Evolutionary conservation across 495 filamentous ascomycete genomes (phyloP).

Genomic region (Penicillium argentinense): DNA sequence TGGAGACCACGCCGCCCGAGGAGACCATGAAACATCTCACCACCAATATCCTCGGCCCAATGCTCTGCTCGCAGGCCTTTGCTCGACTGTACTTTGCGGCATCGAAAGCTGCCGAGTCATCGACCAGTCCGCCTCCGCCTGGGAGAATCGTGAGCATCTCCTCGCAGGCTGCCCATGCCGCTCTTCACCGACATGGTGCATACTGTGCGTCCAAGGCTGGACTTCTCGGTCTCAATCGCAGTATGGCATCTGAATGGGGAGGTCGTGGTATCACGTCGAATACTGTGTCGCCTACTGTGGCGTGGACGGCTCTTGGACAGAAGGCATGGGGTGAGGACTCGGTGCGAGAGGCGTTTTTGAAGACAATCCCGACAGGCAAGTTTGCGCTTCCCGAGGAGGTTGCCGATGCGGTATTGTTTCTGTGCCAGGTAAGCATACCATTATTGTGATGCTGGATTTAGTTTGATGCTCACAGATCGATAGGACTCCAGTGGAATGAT

Average conservation of each 20-base stretch:
- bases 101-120: slow-evolving; percentile 12
- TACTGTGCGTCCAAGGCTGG: slow-evolving; percentile 52
- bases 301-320: slow-evolving; percentile 40
- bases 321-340: slow-evolving; percentile 39
- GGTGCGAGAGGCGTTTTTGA: slow-evolving; percentile 35
- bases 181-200: slow-evolving; percentile 41
- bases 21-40: slow-evolving; percentile 43
- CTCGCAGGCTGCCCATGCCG: slow-evolving; percentile 40
- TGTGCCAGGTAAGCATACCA: slow-evolving; percentile 34
- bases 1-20: slow-evolving; percentile 37
- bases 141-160: slow-evolving; percentile 40
- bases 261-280: slow-evolving; percentile 37
- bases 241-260: slow-evolving; percentile 49
- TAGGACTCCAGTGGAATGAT: slow-evolving; percentile 47
- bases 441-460: background rate
- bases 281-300: slow-evolving; percentile 41
- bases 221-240: slow-evolving; percentile 44
- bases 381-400: slow-evolving; percentile 46
- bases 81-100: slow-evolving; percentile 36
- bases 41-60: slow-evolving; percentile 37
- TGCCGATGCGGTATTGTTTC: slow-evolving; percentile 38
- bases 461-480: slow-evolving; percentile 6
- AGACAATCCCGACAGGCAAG: slow-evolving; percentile 38
- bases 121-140: slow-evolving; percentile 24
- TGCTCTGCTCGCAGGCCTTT: slow-evolving; percentile 46